Evolutionary conservation across 2,329 filamentous ascomycete species (phyloP), one percentile per base, ranked within the genome.

Genomic region (Arthrocladium fulminans): DNA sequence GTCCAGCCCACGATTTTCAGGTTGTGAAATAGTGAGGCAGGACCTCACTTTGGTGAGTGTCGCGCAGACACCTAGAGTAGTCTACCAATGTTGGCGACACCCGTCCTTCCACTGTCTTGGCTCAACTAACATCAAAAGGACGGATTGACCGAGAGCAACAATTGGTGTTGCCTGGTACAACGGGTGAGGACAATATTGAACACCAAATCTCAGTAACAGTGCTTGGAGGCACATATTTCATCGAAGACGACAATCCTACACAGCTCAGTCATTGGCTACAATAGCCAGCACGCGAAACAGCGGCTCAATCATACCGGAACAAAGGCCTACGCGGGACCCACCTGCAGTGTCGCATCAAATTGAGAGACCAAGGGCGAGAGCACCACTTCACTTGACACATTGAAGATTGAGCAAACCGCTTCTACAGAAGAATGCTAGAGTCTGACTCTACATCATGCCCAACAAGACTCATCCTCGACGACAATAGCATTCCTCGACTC

Each of bases 401-500:
- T n/a, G n/a, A 22, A 7, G 37, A 22, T 39, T 13, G 37, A 12
- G 24, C 39, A 41, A 41, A 41, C 39, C n/a, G 32, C 13, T 8
- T 35, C 27, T 6, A n/a, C 3, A 13, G 3, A 23, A 37, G 32
- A 45, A 45, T 45, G 43, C 32, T 3, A 37, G 20, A 35, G 29
- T 15, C 29, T 24, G 3, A n/a, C 20, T 15, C 30, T 15, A 29
- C 29, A 22, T 13, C 43, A 37, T 45, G 23, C 17, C 25, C 23
- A 5, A 30, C 24, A 23, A 41, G 25, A 23, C 41, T 30, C 24
- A 20, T 10, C 19, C 43, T 45, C 29, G 43, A 45, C 24, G 20
- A 45, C 32, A 35, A n/a, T 19, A 45, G 23, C 32, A 37, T 45
- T 29, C 43, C 43, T 3, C 4, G 15, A n/a, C 15, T 45, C 35